Percentiles rank a stretch among this genome's conserved stretches.
phyloP scores from a whole-genome alignment of 768 basidiomycete species.

The Termitomyces sp. region DNA sequence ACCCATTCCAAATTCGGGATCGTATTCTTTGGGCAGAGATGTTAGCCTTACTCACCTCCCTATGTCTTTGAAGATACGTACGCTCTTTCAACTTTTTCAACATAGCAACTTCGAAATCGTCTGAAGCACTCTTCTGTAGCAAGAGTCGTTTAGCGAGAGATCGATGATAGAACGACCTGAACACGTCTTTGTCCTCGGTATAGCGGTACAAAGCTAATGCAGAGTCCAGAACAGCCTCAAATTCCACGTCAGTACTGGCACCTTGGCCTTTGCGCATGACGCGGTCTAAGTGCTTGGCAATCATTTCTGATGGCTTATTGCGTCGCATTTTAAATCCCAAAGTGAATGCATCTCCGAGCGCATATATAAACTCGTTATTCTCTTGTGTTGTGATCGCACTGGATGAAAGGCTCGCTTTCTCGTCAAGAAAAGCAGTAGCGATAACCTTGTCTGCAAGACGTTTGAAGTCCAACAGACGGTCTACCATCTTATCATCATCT shows the following conservation, averaged over 20 bases:
- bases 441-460: constrained; percentile 47
- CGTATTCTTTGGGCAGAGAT: constrained; percentile 58
- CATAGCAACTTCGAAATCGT: constrained; percentile 83
- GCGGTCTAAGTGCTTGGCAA: constrained; percentile 85
- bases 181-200: constrained; percentile 92
- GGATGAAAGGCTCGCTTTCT: constrained; percentile 23
- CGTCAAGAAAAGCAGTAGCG: constrained; percentile 44
- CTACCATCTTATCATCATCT: constrained; percentile 75
- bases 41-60: background rate
- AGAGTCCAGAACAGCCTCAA: constrained; percentile 56
- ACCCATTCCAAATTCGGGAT: constrained; percentile 91
- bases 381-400: constrained; percentile 29
- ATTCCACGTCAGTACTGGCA: constrained; percentile 53
- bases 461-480: constrained; percentile 65
- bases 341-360: constrained; percentile 66
- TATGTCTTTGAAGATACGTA: constrained; percentile 18
- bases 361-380: constrained; percentile 59
- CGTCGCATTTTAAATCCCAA: constrained; percentile 69
- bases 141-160: constrained; percentile 83
- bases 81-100: constrained; percentile 82
- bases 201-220: constrained; percentile 76
- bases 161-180: constrained; percentile 88
- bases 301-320: constrained; percentile 87
- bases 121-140: constrained; percentile 77
- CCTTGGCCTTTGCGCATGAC: constrained; percentile 87